Percentiles rank a stretch among this genome's conserved stretches.
Evolutionary conservation across 108 stramenopile species (phyloP).

Genomic region (Hondaea fermentalgiana): DNA sequence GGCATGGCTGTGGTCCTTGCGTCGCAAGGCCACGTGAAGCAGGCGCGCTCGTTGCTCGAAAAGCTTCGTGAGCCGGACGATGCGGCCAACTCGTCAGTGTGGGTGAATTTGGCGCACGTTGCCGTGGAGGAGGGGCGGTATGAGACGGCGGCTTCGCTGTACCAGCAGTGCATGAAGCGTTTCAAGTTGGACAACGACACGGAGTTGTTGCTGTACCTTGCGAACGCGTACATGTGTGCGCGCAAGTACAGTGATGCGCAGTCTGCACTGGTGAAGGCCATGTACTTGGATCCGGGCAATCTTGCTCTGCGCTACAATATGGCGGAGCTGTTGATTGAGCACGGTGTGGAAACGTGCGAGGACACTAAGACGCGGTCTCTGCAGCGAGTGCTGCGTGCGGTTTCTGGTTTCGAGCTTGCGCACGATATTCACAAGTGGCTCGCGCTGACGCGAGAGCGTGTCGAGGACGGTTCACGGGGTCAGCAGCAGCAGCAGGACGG

Average conservation of each 20-base stretch:
- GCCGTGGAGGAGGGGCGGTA: not conserved
- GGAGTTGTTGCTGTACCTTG: not conserved
- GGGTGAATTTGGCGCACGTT: not conserved
- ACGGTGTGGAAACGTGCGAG: not conserved
- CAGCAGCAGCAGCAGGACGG: not conserved
- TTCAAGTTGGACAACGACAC: not conserved
- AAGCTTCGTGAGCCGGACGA: not conserved
- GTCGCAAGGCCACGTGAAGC: not conserved
- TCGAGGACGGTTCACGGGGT: not conserved
- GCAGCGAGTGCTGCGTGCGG: not conserved
- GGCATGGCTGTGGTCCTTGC: not conserved
- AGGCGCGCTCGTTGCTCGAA: not conserved
- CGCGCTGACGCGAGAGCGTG: not conserved
- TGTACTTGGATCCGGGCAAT: not conserved
- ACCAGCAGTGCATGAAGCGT: constrained; percentile 18
- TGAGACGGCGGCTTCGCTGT: not conserved
- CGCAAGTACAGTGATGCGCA: not conserved
- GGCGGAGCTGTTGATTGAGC: not conserved
- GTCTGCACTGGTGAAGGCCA: not conserved
- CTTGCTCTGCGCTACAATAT: not conserved
- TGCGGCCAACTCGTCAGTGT: not conserved
- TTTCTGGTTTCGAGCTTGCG: not conserved
- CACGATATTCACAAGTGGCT: not conserved
- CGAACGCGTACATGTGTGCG: not conserved
- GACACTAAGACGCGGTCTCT: not conserved